phyloP scores from a whole-genome alignment of 305 asterid species.

The Fraxinus albicans region DNA sequence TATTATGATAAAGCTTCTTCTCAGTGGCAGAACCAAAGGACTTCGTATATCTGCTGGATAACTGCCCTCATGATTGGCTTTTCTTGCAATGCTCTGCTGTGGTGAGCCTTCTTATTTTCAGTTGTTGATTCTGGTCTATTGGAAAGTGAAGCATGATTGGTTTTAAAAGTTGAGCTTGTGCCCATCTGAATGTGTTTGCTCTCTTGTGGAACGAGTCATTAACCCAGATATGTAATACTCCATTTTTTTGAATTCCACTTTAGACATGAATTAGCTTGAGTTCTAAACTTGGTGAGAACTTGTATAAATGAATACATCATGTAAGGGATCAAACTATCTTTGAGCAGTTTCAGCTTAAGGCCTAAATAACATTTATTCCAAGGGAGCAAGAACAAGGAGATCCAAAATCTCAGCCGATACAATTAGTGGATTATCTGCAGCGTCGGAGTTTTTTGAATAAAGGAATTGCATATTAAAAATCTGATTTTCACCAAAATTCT shows the following conservation, averaged over 20 bases:
- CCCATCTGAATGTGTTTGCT: background rate
- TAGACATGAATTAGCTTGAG: background rate
- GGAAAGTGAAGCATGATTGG: background rate
- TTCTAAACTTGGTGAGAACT: background rate
- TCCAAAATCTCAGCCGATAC: background rate
- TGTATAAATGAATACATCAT: background rate
- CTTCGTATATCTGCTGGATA: constrained; percentile 75
- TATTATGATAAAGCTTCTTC: constrained; percentile 19
- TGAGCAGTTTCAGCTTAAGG: background rate
- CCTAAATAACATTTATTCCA: background rate
- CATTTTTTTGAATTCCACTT: background rate
- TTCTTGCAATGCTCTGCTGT: constrained; percentile 90
- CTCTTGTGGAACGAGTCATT: background rate
- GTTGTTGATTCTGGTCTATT: background rate
- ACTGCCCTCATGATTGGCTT: constrained; percentile 94
- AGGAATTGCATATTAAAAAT: background rate
- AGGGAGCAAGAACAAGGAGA: background rate
- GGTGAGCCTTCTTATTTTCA: constrained; percentile 49
- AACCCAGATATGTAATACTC: background rate
- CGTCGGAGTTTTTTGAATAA: background rate
- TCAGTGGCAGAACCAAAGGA: constrained; percentile 90
- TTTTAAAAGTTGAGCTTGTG: background rate
- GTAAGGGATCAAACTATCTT: background rate
- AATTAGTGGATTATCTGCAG: background rate
- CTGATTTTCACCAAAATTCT: background rate